Percentiles rank a stretch among this genome's conserved stretches.
Evolutionary conservation across 805 yeast species (phyloP).

Genomic region (Sugiyamaella valdiviana): DNA sequence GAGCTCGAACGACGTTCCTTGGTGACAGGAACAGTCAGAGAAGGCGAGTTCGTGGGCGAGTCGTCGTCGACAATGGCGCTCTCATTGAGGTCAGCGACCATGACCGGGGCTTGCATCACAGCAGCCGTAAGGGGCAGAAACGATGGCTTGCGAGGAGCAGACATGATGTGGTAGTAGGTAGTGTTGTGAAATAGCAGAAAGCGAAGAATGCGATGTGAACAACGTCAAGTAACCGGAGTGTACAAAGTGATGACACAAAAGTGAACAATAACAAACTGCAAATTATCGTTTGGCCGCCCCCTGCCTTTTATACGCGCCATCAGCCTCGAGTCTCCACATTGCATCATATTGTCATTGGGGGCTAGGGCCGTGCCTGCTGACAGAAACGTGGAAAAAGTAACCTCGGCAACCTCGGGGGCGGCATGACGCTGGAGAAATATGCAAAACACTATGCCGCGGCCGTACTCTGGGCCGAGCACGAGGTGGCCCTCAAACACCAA

Average conservation of each 20-base stretch:
- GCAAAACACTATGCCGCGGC: too few species aligned
- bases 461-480: too few species aligned
- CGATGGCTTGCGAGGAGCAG: not conserved
- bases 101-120: slow-evolving; percentile 1
- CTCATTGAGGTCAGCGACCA: not conserved
- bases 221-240: not conserved
- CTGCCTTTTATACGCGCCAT: not conserved
- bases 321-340: not conserved
- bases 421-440: too few species aligned
- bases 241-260: too few species aligned
- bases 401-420: too few species aligned
- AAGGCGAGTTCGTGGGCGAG: not conserved
- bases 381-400: not conserved
- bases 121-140: slow-evolving; percentile 3
- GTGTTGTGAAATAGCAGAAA: not conserved
- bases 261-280: too few species aligned
- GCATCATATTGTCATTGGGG: not conserved
- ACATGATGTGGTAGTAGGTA: not conserved
- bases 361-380: slow-evolving; percentile 1
- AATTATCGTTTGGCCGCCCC: too few species aligned
- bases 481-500: too few species aligned
- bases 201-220: not conserved
- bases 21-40: slow-evolving; percentile 9
- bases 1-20: slow-evolving; percentile 11
- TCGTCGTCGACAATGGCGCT: slow-evolving; percentile 9